Evolutionary conservation across 495 filamentous ascomycete genomes (phyloP), one percentile per base, ranked within the genome.

Genomic region (Hypoxylon intermedium): DNA sequence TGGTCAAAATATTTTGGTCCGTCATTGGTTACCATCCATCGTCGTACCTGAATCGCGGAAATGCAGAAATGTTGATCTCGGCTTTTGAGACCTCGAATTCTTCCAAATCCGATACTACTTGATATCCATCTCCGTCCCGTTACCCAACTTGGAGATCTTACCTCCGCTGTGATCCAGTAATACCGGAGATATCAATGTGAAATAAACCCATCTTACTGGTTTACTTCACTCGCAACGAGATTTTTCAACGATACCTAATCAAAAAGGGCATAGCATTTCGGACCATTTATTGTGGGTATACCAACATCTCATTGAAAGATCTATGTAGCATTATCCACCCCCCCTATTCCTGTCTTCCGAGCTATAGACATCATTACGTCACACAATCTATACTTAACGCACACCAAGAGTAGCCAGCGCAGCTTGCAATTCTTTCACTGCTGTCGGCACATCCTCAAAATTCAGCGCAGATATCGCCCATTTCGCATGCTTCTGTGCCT

Each of bases 381-480:
- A 6, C 9, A 21, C 7, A 36, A 37, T 13, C 20, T n/a, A 1
- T 26, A 31, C 6, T 23, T 30, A 79, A 26, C 67, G 66, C 20
- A 74, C 88, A 5, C 88, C 89, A 24, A 93, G 71, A n/a, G 77
- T 69, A 47, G 81, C 73, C 60, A 98, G 75, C 36, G 94, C 95
- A 38, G 79, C 83, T 60, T 83, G 83, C 50, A 98, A 73, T 67
- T 98, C 93, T 70, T 86, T 88, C 5, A 98, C 87, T 0, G 94
- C 94, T 0, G 95, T 98, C 19, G 87, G 77, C 7, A 96, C 88
- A 75, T 98, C 94, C 67, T 98, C 94, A 73, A 98, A 98, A 69
- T 96, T 94, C 47, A 98, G 75, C 4, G 94, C 94, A 16, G 94
- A 98, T 26, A 98, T 93, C 0, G 94, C 95, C 93, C 93, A 98